These are phyloP conservation scores for Solanum medicagineum DNA, from an alignment of 257 asterid genomes.

Conservation along the genomic window DNA sequence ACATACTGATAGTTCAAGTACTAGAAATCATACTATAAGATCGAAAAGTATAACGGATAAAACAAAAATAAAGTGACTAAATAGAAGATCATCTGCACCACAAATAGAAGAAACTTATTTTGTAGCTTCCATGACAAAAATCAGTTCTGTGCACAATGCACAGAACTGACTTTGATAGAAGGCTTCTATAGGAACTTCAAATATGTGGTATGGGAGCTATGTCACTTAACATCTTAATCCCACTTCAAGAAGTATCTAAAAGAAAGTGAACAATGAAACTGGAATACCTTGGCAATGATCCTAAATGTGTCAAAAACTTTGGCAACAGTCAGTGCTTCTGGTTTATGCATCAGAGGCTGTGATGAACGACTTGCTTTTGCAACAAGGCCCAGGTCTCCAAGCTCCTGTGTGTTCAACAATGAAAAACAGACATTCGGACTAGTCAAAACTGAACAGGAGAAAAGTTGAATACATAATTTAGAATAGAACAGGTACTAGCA, in stretches of 20 bases:
- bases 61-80: background rate
- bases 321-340: slow-evolving; percentile 62
- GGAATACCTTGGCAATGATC: slow-evolving; percentile 69
- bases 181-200: background rate
- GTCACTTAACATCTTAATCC: background rate
- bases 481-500: background rate
- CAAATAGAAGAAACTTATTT: background rate
- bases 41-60: background rate
- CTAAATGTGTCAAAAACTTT: slow-evolving; percentile 79
- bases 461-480: background rate
- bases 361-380: slow-evolving; percentile 92
- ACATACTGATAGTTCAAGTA: slow-evolving; percentile 1
- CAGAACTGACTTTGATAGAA: background rate
- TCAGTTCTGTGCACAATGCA: background rate
- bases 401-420: slow-evolving; percentile 33
- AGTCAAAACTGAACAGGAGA: background rate
- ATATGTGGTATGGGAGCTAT: background rate
- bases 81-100: background rate
- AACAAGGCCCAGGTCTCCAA: slow-evolving; percentile 92
- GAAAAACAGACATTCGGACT: background rate
- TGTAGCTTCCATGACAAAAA: background rate
- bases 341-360: slow-evolving; percentile 80
- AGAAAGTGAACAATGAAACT: background rate
- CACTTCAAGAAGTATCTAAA: background rate
- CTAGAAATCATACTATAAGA: background rate